Conservation (phyloP, 2,329 filamentous ascomycete genomes). For the Capronia coronata region DNA sequence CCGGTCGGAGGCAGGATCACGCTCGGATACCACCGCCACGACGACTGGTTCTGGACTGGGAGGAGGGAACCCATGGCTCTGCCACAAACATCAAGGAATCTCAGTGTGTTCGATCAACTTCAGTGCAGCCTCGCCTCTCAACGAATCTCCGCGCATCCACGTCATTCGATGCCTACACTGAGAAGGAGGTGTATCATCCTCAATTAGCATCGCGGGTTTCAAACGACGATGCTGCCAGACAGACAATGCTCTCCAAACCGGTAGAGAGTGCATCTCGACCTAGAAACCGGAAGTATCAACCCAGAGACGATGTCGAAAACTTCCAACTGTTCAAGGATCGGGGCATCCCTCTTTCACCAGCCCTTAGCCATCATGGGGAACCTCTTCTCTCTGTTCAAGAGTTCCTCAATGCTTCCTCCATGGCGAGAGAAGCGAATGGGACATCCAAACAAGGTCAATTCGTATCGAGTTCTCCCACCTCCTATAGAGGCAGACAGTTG, state of each 20-base stretch:
- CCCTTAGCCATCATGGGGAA: neutral
- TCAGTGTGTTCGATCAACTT: neutral
- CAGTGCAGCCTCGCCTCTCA: neutral
- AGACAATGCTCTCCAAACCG: neutral
- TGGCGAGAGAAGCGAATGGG: neutral
- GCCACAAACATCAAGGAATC: neutral
- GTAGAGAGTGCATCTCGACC: neutral
- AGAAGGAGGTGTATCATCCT: neutral
- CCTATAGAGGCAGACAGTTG: too few relatives aligned
- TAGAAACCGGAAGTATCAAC: neutral
- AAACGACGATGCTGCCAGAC: neutral
- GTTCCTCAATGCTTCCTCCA: conserved; percentile 8
- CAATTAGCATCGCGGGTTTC: neutral
- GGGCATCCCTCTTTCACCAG: neutral
- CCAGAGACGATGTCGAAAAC: neutral
- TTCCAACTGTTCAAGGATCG: neutral
- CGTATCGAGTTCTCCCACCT: neutral
- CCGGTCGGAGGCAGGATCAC: neutral
- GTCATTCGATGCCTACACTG: neutral
- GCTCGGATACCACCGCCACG: neutral
- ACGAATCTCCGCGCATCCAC: neutral
- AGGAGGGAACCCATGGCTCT: neutral
- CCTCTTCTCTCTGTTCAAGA: conserved; percentile 15
- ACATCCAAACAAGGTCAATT: neutral
- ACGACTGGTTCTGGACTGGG: conserved; percentile 1